These are phyloP conservation scores for Zymoseptoria pseudotritici DNA, from an alignment of 2,329 filamentous ascomycete species.

Conservation along the genomic window DNA sequence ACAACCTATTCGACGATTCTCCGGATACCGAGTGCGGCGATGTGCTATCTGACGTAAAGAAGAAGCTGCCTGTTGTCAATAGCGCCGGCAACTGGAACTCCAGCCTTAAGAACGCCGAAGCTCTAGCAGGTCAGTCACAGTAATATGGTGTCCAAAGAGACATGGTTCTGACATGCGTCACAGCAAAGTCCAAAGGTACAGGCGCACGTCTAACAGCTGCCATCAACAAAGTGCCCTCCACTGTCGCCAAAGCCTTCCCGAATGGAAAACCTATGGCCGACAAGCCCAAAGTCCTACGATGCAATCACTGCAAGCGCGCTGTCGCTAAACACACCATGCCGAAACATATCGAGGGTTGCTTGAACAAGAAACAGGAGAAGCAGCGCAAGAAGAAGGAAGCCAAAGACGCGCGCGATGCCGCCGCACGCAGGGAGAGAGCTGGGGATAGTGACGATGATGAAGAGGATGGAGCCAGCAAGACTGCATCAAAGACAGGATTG, in stretches of 20 bases:
- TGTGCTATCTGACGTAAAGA: conserved; percentile 23
- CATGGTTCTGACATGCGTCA: conserved; percentile 2
- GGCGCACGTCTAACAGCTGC: conserved; percentile 8
- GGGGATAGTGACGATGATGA: conserved; percentile 37
- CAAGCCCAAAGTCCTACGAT: conserved; percentile 65
- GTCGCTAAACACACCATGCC: conserved; percentile 68
- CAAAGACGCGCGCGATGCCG: conserved; percentile 48
- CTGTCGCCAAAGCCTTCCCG: conserved; percentile 68
- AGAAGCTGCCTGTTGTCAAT: conserved; percentile 24
- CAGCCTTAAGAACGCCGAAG: conserved; percentile 21
- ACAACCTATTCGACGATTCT: conserved; percentile 26
- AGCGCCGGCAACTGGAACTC: conserved; percentile 30
- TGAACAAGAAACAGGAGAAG: conserved; percentile 70
- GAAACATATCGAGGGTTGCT: conserved; percentile 73
- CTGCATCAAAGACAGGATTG: conserved; percentile 22
- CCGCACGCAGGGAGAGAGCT: conserved; percentile 37
- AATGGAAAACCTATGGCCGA: conserved; percentile 78
- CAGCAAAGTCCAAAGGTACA: conserved; percentile 15
- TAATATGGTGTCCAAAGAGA: not conserved
- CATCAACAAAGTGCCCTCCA: conserved; percentile 61
- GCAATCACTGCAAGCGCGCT: conserved; percentile 91
- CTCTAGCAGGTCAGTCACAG: not conserved
- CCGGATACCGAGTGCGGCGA: conserved; percentile 14
- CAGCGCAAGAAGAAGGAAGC: conserved; percentile 56
- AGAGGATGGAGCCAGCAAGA: conserved; percentile 23